Evolutionary conservation across 352 stramenopile species (phyloP).

Genomic region (Chrysophaeum taylorii): DNA sequence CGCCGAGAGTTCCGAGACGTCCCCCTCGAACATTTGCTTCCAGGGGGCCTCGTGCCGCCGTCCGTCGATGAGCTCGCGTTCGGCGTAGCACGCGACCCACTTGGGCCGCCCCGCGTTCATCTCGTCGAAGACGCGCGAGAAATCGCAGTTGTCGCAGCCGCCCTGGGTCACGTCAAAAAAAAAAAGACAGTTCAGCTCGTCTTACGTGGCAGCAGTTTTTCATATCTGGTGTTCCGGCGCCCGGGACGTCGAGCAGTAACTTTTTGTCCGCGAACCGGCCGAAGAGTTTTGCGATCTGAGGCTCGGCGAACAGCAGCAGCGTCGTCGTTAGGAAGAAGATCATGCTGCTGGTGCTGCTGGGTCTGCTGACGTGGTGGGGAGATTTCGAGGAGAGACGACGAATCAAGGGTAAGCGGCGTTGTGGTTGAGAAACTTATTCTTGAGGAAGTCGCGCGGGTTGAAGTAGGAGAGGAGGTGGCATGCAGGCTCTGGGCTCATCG

Average conservation of each 20-base stretch:
- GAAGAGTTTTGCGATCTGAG: background rate
- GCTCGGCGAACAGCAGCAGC: background rate
- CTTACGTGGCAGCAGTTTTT: slow-evolving; percentile 20
- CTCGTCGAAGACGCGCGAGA: slow-evolving; percentile 15
- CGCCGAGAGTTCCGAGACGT: background rate
- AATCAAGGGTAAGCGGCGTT: too few relatives aligned
- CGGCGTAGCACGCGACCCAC: slow-evolving; percentile 30
- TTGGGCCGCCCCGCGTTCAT: background rate
- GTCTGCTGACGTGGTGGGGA: too few relatives aligned
- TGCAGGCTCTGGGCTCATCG: too few relatives aligned
- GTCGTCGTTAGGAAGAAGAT: too few relatives aligned
- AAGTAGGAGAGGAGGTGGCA: too few relatives aligned
- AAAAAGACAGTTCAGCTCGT: too few relatives aligned
- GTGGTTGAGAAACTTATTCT: too few relatives aligned
- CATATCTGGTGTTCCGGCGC: slow-evolving; percentile 8
- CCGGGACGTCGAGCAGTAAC: slow-evolving; percentile 8
- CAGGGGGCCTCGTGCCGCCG: background rate
- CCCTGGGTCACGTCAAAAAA: too few relatives aligned
- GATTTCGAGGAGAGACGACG: too few relatives aligned
- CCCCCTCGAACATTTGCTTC: background rate
- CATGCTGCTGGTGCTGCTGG: too few relatives aligned
- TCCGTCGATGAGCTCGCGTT: background rate
- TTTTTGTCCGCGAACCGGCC: slow-evolving; percentile 3
- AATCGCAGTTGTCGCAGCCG: slow-evolving; percentile 20
- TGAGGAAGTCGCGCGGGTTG: too few relatives aligned